Percentiles rank a stretch among this genome's conserved stretches.
These are phyloP conservation scores for sweet orange (Citrus sinensis) DNA, from an alignment of 345 rosid genomes.

Conservation along the genomic window DNA sequence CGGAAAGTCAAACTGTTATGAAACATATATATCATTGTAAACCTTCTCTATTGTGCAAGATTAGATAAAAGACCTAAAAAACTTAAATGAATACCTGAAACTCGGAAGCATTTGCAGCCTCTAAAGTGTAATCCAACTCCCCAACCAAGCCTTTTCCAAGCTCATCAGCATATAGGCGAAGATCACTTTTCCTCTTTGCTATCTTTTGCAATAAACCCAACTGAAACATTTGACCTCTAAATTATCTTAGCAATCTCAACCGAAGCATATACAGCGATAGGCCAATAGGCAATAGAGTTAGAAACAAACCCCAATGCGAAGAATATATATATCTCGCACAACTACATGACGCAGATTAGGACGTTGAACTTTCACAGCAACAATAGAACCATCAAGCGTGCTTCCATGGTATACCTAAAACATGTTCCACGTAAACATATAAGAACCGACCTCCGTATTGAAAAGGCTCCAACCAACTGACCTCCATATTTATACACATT, in stretches of 20 bases:
- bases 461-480: conserved; percentile 1
- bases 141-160: conserved; percentile 94
- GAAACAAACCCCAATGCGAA: conserved; percentile 82
- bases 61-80: background rate
- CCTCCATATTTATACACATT: background rate
- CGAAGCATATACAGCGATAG: conserved; percentile 1
- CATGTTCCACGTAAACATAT: conserved; percentile 15
- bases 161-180: conserved; percentile 91
- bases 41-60: conserved; percentile 9
- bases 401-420: conserved; percentile 75
- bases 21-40: background rate
- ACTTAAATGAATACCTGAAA: conserved; percentile 55
- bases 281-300: background rate
- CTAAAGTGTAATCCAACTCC: conserved; percentile 81
- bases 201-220: conserved; percentile 81
- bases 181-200: conserved; percentile 80
- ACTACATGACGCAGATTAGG: conserved; percentile 84
- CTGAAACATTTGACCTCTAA: conserved; percentile 38
- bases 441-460: background rate
- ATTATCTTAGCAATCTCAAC: conserved; percentile 17
- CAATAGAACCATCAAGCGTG: conserved; percentile 69
- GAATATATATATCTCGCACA: conserved; percentile 79
- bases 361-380: conserved; percentile 96
- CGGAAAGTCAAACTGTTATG: background rate
- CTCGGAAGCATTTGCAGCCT: conserved; percentile 83